Evolutionary conservation across 2,329 filamentous ascomycete species (phyloP).

Genomic region (Decorospora gaudefroyi): DNA sequence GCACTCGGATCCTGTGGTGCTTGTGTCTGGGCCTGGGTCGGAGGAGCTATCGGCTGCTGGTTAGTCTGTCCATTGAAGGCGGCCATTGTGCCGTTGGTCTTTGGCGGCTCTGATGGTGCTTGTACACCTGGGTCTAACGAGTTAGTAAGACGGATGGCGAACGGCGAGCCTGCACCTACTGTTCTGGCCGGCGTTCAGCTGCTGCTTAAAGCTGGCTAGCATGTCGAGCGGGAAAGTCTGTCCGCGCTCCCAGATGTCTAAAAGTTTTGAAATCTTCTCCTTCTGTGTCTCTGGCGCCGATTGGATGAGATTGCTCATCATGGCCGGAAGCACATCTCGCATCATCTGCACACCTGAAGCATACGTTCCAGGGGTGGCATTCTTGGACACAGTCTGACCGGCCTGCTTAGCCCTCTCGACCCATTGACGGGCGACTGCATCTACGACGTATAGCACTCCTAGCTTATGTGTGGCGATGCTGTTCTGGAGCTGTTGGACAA

Average conservation of each 20-base stretch:
- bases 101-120: slow-evolving; percentile 37
- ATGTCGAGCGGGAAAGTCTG: slow-evolving; percentile 83
- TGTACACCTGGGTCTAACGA: slow-evolving; percentile 21
- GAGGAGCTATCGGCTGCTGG: slow-evolving; percentile 27
- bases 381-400: slow-evolving; percentile 76
- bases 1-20: slow-evolving; percentile 36
- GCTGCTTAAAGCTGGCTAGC: slow-evolving; percentile 82
- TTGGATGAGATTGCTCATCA: slow-evolving; percentile 95
- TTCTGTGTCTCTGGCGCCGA: slow-evolving; percentile 92
- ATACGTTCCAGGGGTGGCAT: slow-evolving; percentile 87
- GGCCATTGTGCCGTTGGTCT: slow-evolving; percentile 28
- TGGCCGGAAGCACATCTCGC: slow-evolving; percentile 86
- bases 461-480: slow-evolving; percentile 94
- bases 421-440: slow-evolving; percentile 99
- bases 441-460: slow-evolving; percentile 99
- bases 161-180: slow-evolving; percentile 61
- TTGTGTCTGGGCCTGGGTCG: slow-evolving; percentile 23
- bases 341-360: slow-evolving; percentile 95
- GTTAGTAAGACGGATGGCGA: slow-evolving; percentile 18
- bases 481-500: slow-evolving; percentile 97
- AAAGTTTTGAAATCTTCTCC: slow-evolving; percentile 90
- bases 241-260: slow-evolving; percentile 98
- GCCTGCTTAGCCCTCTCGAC: slow-evolving; percentile 89
- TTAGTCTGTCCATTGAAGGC: slow-evolving; percentile 35
- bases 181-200: slow-evolving; percentile 65